phyloP scores from a whole-genome alignment of 495 filamentous ascomycete species.

The Poronia punctata region DNA sequence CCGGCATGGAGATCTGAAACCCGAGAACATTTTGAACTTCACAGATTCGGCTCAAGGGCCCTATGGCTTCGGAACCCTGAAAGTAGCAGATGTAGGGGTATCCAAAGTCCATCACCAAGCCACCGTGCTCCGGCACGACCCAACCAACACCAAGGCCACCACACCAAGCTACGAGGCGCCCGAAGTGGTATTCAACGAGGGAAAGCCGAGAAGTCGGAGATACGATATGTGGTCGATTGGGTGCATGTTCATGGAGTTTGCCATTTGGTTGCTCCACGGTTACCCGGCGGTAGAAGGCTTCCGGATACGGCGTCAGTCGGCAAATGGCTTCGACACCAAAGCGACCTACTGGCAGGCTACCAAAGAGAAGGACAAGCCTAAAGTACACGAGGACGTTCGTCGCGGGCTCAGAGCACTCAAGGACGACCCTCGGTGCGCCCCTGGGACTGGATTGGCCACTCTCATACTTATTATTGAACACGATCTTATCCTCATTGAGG shows the following conservation, averaged over 20 bases:
- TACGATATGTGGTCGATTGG: conserved; percentile 24
- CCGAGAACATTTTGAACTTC: conserved; percentile 14
- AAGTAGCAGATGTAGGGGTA: conserved; percentile 3
- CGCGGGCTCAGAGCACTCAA: background rate
- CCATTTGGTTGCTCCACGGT: conserved; percentile 15
- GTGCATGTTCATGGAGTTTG: conserved; percentile 19
- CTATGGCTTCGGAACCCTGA: background rate
- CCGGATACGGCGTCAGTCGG: conserved; percentile 4
- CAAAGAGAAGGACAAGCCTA: background rate
- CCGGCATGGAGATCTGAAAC: conserved; percentile 15
- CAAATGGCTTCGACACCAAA: background rate
- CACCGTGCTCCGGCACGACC: conserved; percentile 1
- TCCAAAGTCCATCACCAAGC: conserved; percentile 7
- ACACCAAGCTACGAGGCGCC: conserved; percentile 12
- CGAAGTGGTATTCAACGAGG: background rate
- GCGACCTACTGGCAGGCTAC: background rate
- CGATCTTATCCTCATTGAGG: conserved; percentile 5
- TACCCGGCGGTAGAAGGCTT: conserved; percentile 5
- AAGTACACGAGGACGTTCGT: background rate
- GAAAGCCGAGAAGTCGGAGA: conserved; percentile 6
- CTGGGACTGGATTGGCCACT: background rate
- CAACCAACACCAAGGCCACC: conserved; percentile 7
- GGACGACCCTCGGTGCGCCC: background rate
- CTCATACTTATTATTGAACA: conserved; percentile 7
- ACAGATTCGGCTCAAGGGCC: background rate